These are phyloP conservation scores for Platanthera guangdongensis DNA, from an alignment of 106 monocot genomes.

Conservation along the genomic window DNA sequence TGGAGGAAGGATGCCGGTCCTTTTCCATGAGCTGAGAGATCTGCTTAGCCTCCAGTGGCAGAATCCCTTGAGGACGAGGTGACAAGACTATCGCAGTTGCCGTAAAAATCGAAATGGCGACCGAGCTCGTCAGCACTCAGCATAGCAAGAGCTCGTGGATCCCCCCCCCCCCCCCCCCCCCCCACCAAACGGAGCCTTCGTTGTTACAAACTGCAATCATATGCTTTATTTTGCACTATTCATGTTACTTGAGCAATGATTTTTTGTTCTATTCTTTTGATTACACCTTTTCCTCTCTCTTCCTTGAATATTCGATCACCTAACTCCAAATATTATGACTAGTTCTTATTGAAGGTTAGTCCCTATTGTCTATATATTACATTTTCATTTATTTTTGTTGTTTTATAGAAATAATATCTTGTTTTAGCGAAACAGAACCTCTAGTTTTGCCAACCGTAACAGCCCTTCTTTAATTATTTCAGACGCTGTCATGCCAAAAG, in stretches of 20 bases:
- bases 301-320: background rate
- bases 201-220: background rate
- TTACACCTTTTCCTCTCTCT: background rate
- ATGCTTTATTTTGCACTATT: background rate
- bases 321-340: background rate
- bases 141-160: too few relatives aligned
- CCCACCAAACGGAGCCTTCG: background rate
- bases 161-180: too few relatives aligned
- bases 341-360: slow-evolving; percentile 3
- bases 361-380: background rate
- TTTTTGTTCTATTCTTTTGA: background rate
- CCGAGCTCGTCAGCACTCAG: too few relatives aligned
- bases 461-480: background rate
- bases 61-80: too few relatives aligned
- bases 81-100: too few relatives aligned
- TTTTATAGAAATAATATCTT: background rate
- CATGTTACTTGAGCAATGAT: background rate
- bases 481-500: slow-evolving; percentile 79
- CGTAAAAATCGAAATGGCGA: too few relatives aligned
- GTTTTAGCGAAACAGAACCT: background rate
- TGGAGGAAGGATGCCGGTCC: too few relatives aligned
- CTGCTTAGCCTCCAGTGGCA: too few relatives aligned
- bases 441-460: background rate
- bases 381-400: background rate
- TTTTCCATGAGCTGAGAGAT: too few relatives aligned